Conservation (phyloP, 352 stramenopile genomes). For the Globisporangium okanoganense region DNA sequence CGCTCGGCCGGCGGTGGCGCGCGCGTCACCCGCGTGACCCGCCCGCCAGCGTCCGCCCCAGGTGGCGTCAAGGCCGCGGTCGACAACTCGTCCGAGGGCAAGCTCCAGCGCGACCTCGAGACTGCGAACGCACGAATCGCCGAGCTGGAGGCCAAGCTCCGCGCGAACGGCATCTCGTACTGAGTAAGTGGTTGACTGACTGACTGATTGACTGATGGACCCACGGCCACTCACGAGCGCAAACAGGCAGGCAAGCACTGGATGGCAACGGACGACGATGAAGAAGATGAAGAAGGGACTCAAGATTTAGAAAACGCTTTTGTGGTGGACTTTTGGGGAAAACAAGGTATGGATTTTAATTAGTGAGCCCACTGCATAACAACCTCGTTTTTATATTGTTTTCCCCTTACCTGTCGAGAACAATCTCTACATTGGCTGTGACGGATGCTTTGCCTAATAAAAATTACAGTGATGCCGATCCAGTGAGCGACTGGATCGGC, state of each 20-base stretch:
- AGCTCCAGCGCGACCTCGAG: conserved; percentile 76
- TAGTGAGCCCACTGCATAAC: conserved; percentile 20
- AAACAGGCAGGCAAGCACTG: not conserved
- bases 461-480: too few species aligned
- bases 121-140: conserved; percentile 81
- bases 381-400: conserved; percentile 11
- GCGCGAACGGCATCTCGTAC: conserved; percentile 76
- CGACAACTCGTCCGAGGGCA: conserved; percentile 42
- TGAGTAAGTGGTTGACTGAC: conserved; percentile 19
- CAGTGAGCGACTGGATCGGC: too few species aligned
- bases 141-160: conserved; percentile 59
- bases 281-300: conserved; percentile 1
- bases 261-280: not conserved
- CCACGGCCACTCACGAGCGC: not conserved
- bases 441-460: too few species aligned
- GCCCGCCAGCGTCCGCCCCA: conserved; percentile 19
- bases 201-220: not conserved
- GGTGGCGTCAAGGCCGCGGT: conserved; percentile 14
- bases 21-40: conserved; percentile 42
- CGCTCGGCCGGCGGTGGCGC: conserved; percentile 28
- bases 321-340: conserved; percentile 14
- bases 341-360: conserved; percentile 20
- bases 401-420: not conserved
- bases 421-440: too few species aligned
- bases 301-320: conserved; percentile 19